Percentiles rank a stretch among this genome's conserved stretches.
phyloP scores from a whole-genome alignment of 2,329 filamentous ascomycete species.

The Atkinsonella hypoxylon region DNA sequence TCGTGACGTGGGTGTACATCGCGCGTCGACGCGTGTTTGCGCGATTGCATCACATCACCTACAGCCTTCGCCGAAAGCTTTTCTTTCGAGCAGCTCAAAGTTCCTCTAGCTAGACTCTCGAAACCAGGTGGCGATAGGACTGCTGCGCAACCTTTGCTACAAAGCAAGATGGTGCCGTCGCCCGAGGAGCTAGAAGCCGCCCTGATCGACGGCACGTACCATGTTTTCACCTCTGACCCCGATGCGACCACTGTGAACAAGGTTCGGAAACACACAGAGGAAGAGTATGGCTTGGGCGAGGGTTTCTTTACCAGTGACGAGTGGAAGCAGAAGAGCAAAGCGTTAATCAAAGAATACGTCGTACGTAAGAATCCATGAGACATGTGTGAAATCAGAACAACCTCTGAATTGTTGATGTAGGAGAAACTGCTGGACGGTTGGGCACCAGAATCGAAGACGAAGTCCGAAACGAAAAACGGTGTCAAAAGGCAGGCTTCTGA shows the following conservation, averaged over 20 bases:
- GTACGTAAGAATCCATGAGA: slow-evolving; percentile 27
- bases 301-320: slow-evolving; percentile 36
- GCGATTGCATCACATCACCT: not conserved
- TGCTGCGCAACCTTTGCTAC: not conserved
- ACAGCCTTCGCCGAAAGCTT: not conserved
- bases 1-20: not conserved
- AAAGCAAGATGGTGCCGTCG: slow-evolving; percentile 19
- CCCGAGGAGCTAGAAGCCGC: slow-evolving; percentile 30
- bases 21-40: slow-evolving; percentile 1
- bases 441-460: slow-evolving; percentile 17
- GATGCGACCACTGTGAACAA: slow-evolving; percentile 43
- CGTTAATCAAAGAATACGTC: slow-evolving; percentile 40
- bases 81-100: not conserved
- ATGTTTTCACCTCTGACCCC: slow-evolving; percentile 31
- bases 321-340: slow-evolving; percentile 50
- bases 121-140: not conserved
- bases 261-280: slow-evolving; percentile 40
- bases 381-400: not conserved
- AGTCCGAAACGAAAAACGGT: slow-evolving; percentile 16
- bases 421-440: slow-evolving; percentile 26
- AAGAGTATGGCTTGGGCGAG: slow-evolving; percentile 33
- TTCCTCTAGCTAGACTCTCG: not conserved
- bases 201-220: slow-evolving; percentile 33
- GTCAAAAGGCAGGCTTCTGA: slow-evolving; percentile 24
- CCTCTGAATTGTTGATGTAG: slow-evolving; percentile 11